Evolutionary conservation across 495 filamentous ascomycete genomes (phyloP).

Genomic region (Talaromyces liani): DNA sequence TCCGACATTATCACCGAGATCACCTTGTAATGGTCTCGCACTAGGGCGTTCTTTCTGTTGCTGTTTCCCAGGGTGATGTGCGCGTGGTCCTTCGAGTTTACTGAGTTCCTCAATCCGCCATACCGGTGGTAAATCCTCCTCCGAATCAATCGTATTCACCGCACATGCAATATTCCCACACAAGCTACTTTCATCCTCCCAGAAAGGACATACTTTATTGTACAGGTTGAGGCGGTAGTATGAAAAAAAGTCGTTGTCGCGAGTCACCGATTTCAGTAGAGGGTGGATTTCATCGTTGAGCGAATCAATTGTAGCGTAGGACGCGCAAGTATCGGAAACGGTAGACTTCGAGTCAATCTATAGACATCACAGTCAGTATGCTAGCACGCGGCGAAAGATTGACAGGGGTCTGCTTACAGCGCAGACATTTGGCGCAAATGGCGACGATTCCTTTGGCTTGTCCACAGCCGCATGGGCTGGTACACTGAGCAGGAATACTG

Average conservation of each 20-base stretch:
- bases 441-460: constrained; percentile 26
- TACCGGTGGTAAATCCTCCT: constrained; percentile 83
- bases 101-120: constrained; percentile 91
- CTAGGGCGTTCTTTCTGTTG: constrained; percentile 60
- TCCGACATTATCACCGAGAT: constrained; percentile 76
- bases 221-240: constrained; percentile 97
- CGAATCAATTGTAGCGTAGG: constrained; percentile 79
- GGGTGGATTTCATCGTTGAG: constrained; percentile 74
- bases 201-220: constrained; percentile 91
- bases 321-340: constrained; percentile 85
- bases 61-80: constrained; percentile 72
- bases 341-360: constrained; percentile 57
- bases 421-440: constrained; percentile 48
- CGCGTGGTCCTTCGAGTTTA: constrained; percentile 87
- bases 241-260: constrained; percentile 91
- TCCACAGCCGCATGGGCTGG: constrained; percentile 36
- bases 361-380: constrained; percentile 6
- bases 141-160: constrained; percentile 92
- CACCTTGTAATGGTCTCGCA: constrained; percentile 67
- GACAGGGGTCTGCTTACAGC: constrained; percentile 46
- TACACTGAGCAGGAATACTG: constrained; percentile 64
- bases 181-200: constrained; percentile 87
- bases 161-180: constrained; percentile 97
- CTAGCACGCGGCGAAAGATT: constrained; percentile 7
- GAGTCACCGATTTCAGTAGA: constrained; percentile 72